Conservation (phyloP, 306 rosid species). For the Aeschynomene evenia region DNA sequence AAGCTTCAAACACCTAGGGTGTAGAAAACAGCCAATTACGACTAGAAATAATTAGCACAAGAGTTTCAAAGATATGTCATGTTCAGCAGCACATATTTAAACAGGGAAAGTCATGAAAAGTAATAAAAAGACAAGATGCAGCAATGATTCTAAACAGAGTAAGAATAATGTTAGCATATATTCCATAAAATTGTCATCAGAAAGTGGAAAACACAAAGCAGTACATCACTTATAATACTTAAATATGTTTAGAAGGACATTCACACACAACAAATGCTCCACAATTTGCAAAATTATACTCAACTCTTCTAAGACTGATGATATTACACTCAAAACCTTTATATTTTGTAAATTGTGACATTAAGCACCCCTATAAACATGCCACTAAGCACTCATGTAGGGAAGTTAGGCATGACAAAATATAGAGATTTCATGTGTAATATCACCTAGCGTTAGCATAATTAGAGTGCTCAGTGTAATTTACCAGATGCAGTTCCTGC, state of each 20-base stretch:
- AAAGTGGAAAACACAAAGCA: constrained; percentile 10
- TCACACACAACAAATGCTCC: background rate
- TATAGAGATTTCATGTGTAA: too few species aligned
- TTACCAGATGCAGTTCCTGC: too few species aligned
- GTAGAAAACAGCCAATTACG: background rate
- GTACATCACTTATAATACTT: constrained; percentile 24
- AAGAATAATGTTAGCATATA: background rate
- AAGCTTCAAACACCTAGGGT: constrained; percentile 1
- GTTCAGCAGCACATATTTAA: constrained; percentile 15
- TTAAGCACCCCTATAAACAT: too few species aligned
- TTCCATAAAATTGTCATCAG: background rate
- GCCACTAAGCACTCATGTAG: too few species aligned
- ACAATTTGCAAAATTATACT: too few species aligned
- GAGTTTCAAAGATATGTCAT: constrained; percentile 20
- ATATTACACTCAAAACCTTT: too few species aligned
- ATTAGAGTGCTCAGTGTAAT: too few species aligned
- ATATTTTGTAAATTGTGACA: too few species aligned
- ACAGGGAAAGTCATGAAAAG: background rate
- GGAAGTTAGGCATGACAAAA: too few species aligned
- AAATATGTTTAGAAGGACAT: constrained; percentile 11
- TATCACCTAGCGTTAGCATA: too few species aligned
- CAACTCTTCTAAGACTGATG: background rate
- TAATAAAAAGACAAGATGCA: background rate
- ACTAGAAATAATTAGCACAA: constrained; percentile 24
- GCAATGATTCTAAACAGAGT: constrained; percentile 1